A percentile compares a stretch with the other conserved stretches of the same genome.
These are phyloP conservation scores for Nothophytophthora sp. DNA, from an alignment of 352 stramenopile genomes.

Conservation along the genomic window DNA sequence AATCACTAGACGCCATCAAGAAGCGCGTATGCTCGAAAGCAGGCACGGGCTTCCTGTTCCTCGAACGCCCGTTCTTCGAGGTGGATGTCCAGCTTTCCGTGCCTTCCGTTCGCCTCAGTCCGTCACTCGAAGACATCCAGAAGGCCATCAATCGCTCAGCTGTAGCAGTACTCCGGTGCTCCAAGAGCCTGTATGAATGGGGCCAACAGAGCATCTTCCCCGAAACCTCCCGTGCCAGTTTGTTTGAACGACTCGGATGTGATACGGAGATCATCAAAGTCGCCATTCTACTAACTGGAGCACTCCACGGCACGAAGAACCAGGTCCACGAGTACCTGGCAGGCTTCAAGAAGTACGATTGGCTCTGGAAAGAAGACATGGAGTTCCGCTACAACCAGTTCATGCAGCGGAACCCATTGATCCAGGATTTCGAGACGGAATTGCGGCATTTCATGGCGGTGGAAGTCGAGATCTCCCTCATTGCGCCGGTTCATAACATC, in stretches of 20 bases:
- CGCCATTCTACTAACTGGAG: conserved; percentile 81
- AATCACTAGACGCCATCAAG: conserved; percentile 82
- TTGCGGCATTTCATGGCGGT: conserved; percentile 83
- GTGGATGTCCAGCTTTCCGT: conserved; percentile 86
- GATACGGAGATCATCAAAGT: conserved; percentile 91
- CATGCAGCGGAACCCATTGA: conserved; percentile 76
- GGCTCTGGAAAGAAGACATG: conserved; percentile 91
- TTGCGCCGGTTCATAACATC: conserved; percentile 85
- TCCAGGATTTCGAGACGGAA: conserved; percentile 85
- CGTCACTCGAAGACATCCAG: conserved; percentile 85
- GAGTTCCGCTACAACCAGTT: conserved; percentile 87
- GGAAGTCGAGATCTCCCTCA: conserved; percentile 75
- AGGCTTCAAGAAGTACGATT: conserved; percentile 90
- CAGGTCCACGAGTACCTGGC: conserved; percentile 83
- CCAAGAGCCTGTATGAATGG: conserved; percentile 82
- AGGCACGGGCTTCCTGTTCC: conserved; percentile 77
- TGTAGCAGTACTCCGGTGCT: conserved; percentile 80
- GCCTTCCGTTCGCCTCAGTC: conserved; percentile 76
- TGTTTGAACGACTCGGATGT: conserved; percentile 86
- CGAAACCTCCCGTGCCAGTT: conserved; percentile 45
- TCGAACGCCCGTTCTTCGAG: conserved; percentile 87
- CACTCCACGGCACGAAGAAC: conserved; percentile 84
- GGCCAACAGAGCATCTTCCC: conserved; percentile 65
- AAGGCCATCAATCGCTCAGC: conserved; percentile 83
- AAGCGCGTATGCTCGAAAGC: conserved; percentile 82